phyloP scores from a whole-genome alignment of 1,139 yeast species.

The Hansenula lynferdii region DNA sequence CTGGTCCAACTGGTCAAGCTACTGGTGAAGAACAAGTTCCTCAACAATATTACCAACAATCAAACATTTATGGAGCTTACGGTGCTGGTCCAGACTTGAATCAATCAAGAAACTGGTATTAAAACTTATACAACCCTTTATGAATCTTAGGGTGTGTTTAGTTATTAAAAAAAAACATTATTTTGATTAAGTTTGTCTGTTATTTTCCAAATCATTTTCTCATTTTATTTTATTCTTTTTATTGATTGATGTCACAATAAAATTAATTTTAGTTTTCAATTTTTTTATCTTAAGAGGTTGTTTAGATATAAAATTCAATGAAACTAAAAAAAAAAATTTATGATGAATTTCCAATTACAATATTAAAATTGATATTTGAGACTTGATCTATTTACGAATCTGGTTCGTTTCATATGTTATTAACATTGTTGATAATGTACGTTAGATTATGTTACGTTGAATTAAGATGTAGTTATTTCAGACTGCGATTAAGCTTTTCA shows the following conservation, averaged over 20 bases:
- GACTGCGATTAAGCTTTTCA: too few relatives aligned
- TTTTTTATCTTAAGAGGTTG: not conserved
- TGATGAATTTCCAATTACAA: not conserved
- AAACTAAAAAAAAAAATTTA: too few relatives aligned
- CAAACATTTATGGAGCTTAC: constrained; percentile 9
- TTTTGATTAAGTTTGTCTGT: not conserved
- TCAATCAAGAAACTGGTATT: constrained; percentile 3
- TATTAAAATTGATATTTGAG: too few relatives aligned
- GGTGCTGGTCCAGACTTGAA: constrained; percentile 7
- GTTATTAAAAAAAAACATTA: not conserved
- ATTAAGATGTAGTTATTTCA: too few relatives aligned
- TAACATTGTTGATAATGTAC: not conserved
- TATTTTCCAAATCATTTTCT: too few relatives aligned
- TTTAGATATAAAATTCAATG: too few relatives aligned
- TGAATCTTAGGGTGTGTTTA: not conserved
- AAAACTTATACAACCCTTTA: not conserved
- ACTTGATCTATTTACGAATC: not conserved
- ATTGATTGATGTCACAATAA: not conserved
- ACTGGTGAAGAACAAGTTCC: constrained; percentile 4
- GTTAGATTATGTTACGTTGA: not conserved
- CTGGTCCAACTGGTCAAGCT: constrained; percentile 6
- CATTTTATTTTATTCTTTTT: too few relatives aligned
- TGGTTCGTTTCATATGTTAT: not conserved
- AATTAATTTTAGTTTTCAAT: not conserved
- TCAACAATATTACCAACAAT: constrained; percentile 4